phyloP scores from a whole-genome alignment of 164 flowering plant species.

The Sedum album region DNA sequence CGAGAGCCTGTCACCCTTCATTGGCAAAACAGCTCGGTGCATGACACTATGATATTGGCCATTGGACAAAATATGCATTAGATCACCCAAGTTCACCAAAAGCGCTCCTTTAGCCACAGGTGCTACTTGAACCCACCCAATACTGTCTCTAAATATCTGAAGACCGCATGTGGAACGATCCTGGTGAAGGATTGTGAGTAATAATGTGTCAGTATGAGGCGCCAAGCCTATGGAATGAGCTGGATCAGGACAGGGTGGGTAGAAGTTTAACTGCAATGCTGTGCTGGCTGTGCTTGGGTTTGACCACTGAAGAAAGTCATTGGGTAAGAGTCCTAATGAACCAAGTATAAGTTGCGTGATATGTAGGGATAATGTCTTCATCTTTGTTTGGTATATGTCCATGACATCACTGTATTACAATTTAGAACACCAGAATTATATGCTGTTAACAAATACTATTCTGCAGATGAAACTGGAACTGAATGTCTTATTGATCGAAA shows the following conservation, averaged over 20 bases:
- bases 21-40: conserved; percentile 45
- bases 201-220: conserved; percentile 54
- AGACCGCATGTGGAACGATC: conserved; percentile 25
- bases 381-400: conserved; percentile 36
- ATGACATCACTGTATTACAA: conserved; percentile 30
- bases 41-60: conserved; percentile 23
- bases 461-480: not conserved
- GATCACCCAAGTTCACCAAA: conserved; percentile 51
- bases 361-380: conserved; percentile 29
- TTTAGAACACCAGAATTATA: conserved; percentile 7
- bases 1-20: conserved; percentile 25
- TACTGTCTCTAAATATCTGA: conserved; percentile 26
- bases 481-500: not conserved
- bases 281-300: conserved; percentile 7
- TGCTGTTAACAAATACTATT: not conserved
- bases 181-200: conserved; percentile 53
- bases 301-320: conserved; percentile 8
- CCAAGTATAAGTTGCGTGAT: conserved; percentile 25
- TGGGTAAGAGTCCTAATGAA: conserved; percentile 20
- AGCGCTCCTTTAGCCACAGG: conserved; percentile 29
- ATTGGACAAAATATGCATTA: conserved; percentile 43
- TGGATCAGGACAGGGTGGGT: conserved; percentile 60
- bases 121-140: conserved; percentile 37
- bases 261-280: conserved; percentile 50
- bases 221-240: conserved; percentile 49